Evolutionary conservation across 371 early-diverging fungal species (phyloP).

Genomic region (Thermomucor indicae-seudaticae): DNA sequence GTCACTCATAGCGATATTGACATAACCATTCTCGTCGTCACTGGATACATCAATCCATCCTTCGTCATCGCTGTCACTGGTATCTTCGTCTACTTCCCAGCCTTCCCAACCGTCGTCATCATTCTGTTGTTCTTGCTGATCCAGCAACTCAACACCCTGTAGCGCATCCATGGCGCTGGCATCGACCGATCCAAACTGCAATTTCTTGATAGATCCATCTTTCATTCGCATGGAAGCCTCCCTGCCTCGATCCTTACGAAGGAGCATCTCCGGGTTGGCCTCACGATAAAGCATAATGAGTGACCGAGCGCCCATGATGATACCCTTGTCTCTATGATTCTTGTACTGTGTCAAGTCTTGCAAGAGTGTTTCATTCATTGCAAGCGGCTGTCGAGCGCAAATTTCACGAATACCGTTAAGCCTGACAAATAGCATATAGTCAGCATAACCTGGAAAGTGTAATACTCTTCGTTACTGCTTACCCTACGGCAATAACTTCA

Average conservation of each 20-base stretch:
- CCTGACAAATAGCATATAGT: constrained; percentile 13
- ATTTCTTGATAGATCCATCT: constrained; percentile 53
- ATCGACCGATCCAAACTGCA: constrained; percentile 67
- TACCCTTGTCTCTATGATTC: constrained; percentile 87
- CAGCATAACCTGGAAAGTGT: not conserved
- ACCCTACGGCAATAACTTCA: constrained; percentile 92
- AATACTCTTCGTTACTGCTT: constrained; percentile 2
- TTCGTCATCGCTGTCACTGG: constrained; percentile 45
- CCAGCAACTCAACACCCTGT: constrained; percentile 74
- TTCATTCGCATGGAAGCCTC: constrained; percentile 68
- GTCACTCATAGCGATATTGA: constrained; percentile 38
- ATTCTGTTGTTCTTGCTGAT: constrained; percentile 28
- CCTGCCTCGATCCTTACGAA: constrained; percentile 90
- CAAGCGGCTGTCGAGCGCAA: constrained; percentile 85
- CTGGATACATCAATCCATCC: constrained; percentile 45
- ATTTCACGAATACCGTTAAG: constrained; percentile 93
- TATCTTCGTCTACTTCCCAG: constrained; percentile 53
- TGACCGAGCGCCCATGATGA: constrained; percentile 87
- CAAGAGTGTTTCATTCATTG: constrained; percentile 82
- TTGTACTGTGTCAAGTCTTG: constrained; percentile 90
- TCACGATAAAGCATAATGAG: constrained; percentile 89
- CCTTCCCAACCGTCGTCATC: constrained; percentile 63
- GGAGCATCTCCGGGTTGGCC: constrained; percentile 88
- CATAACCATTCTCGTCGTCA: constrained; percentile 44
- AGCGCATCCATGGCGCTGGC: constrained; percentile 58